Evolutionary conservation across 495 filamentous ascomycete genomes (phyloP), one percentile per base, ranked within the genome.

Genomic region (Podospora pseudocomata): DNA sequence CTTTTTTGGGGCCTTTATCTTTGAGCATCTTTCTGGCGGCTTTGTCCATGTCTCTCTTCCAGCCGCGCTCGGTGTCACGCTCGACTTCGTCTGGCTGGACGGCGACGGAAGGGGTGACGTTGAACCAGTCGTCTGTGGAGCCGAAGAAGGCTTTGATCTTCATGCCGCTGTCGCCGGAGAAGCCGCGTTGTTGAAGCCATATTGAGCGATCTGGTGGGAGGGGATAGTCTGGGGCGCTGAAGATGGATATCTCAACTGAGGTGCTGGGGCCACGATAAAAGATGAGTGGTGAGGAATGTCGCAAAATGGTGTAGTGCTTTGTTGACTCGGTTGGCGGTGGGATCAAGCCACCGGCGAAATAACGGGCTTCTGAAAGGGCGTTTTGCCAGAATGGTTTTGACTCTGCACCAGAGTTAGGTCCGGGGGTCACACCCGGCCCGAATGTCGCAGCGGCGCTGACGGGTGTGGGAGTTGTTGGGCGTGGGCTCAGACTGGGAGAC

Each of bases 151-250:
- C 82, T 72, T 89, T 90, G 34, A 87, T 77, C 27, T 83, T 81
- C 88, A 91, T 90, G 23, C 89, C 89, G 19, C 86, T 86, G 69
- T 89, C 89, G 7, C 89, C 89, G 0, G 85, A 85, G 82, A 85
- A 90, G 19, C 89, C 89, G 64, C 86, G 87, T 71, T 81, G 83
- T 74, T 91, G 89, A 44, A 91, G 73, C 86, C 87, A 91, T 44
- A 90, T 75, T 7, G 84, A 86, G 53, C 88, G 86, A 55, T 86
- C 82, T 1, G 75, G 44, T 1, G 88, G 88, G 4, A 91, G 73
- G 1, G 84, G 83, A 18, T 77, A 72, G 70, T 88, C 83, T 11
- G 84, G 79, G 0, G 73, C 66, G 69, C 71, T 75, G 77, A 91
- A 90, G 63, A 90, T 81, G 20, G 88, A 86, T 32, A 91, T 78